Conservation (phyloP, 805 yeast species). For the Wickerhamiella sergipiensis region DNA sequence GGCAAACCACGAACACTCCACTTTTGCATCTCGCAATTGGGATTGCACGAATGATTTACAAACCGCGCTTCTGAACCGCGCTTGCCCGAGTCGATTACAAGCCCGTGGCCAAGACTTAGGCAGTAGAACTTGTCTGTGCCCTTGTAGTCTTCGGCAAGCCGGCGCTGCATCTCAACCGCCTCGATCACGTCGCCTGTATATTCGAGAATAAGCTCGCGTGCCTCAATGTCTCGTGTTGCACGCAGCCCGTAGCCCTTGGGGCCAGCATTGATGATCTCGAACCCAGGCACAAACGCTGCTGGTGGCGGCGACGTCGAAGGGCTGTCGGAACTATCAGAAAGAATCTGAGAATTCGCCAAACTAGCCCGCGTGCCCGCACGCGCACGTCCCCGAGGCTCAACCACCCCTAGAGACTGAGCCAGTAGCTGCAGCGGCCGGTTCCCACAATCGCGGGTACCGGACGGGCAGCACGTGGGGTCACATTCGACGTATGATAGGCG, state of each 20-base stretch:
- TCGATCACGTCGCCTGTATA: constrained; percentile 38
- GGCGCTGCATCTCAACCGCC: constrained; percentile 26
- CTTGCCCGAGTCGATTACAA: constrained; percentile 32
- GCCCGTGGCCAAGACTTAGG: constrained; percentile 30
- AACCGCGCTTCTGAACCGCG: constrained; percentile 37
- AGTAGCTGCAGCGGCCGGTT: constrained; percentile 26
- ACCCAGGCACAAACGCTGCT: constrained; percentile 1
- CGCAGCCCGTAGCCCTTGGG: constrained; percentile 33
- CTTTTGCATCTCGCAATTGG: constrained; percentile 36
- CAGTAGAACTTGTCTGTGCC: constrained; percentile 28
- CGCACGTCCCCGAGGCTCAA: not conserved
- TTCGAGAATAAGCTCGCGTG: constrained; percentile 32
- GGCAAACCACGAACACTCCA: constrained; percentile 35
- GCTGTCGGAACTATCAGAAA: not conserved
- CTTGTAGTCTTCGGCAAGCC: constrained; percentile 26
- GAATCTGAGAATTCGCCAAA: not conserved
- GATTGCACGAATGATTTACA: constrained; percentile 37
- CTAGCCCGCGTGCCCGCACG: not conserved
- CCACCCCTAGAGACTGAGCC: not conserved
- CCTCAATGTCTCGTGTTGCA: constrained; percentile 26
- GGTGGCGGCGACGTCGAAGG: not conserved
- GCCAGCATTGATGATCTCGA: constrained; percentile 26
- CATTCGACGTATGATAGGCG: constrained; percentile 26
- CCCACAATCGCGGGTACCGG: constrained; percentile 25
- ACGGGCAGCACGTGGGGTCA: constrained; percentile 22